Evolutionary conservation across 225 moss, liverwort and hornwort genomes (phyloP).

Genomic region (Straminergon stramineum): DNA sequence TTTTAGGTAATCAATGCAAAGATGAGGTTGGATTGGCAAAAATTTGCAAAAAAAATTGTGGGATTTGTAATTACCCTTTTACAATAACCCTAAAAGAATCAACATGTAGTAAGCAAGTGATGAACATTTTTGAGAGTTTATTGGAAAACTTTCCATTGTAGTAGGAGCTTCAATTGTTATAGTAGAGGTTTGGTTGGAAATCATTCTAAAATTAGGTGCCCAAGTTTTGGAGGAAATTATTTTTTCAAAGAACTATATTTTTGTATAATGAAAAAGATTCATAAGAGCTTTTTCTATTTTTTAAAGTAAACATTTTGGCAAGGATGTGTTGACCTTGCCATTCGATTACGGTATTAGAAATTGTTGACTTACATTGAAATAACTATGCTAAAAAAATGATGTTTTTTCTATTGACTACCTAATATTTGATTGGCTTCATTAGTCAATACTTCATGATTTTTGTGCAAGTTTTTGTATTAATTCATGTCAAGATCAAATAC

Average conservation of each 20-base stretch:
- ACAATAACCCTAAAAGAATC: background rate
- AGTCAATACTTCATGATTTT: background rate
- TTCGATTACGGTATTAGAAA: background rate
- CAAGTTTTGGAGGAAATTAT: background rate
- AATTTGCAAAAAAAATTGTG: rapidly evolving
- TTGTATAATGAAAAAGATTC: background rate
- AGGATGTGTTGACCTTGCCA: background rate
- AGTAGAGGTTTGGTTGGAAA: background rate
- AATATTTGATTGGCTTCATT: background rate
- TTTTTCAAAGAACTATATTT: background rate
- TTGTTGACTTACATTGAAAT: background rate
- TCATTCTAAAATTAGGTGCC: background rate
- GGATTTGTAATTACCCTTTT: background rate
- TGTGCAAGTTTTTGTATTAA: background rate
- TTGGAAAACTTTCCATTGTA: background rate
- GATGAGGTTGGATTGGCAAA: background rate
- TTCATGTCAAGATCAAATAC: background rate
- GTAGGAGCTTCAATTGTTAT: background rate
- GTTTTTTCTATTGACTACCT: background rate
- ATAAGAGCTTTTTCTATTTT: background rate
- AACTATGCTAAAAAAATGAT: background rate
- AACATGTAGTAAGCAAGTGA: background rate
- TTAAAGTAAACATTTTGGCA: background rate
- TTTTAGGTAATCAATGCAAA: background rate
- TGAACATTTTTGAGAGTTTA: background rate